Evolutionary conservation across 2,329 filamentous ascomycete genomes (phyloP), one percentile per base, ranked within the genome.

Genomic region (Ophiocordyceps camponoti-rufipedis): DNA sequence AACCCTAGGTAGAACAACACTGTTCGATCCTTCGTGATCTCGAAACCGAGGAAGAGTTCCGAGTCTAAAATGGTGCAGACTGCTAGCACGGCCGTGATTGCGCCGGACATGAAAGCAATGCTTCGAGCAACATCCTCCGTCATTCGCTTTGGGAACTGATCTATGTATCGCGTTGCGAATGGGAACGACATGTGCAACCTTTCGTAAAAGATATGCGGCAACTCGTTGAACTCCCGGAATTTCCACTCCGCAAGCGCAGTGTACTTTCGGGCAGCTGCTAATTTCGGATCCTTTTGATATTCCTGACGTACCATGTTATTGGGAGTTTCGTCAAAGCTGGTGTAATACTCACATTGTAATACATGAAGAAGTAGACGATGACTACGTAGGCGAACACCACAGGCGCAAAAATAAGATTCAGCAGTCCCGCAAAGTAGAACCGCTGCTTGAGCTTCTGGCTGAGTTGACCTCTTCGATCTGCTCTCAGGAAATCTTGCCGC

Each of bases 221-320:
- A 71, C 61, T 98, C 91, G 56, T 98, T 98, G 71, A 96, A 98
- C 59, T 96, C 89, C 43, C 91, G 81, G 51, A 98, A 95, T 56
- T 95, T 96, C 91, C 91, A 98, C 59, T 94, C 84, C 0, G 91
- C 91, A 44, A 94, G 74, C 1, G 87, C 85, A 0, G 89, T 96
- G 58, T 95, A 98, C 52, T 87, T 81, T 39, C 91, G 79, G 14
- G 62, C 60, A 9, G 86, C 82, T n/a, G 85, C 83, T 35, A 94
- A 75, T 50, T 87, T 80, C 1, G 85, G 89, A 50, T 95, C 94
- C 56, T 88, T 93, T 62, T 94, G 87, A 57, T 94, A 95, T 67
- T 98, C 89, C 82, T 86, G 48, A 10, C 5, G 12, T 28, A 11
- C 5, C 1, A 2, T 19, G 32, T 48, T 42, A 48, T 33, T 33